Evolutionary conservation across 176 grass and related monocot genomes (phyloP), one percentile per base, ranked within the genome.

Genomic region (Bromus sterilis): DNA sequence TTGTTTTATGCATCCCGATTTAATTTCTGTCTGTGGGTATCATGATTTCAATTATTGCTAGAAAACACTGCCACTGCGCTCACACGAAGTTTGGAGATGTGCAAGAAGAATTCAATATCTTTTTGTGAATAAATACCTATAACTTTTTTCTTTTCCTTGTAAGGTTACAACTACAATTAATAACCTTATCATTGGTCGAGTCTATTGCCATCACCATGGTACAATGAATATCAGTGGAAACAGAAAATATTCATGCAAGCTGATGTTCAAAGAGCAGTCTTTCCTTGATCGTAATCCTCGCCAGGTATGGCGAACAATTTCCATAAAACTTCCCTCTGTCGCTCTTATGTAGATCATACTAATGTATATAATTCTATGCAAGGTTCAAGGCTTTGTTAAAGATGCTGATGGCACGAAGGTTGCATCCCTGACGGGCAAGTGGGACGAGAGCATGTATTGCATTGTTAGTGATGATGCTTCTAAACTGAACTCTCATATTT

Each of bases 201-300:
- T 90, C 35, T 94, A 90, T 75, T 92, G 84, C 44, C 92, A 97
- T 88, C 94, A 97, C 74, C 91, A 94, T 86, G 94, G 94, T 26
- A 86, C 35, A 69, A 90, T 97, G 94, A 97, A 84, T 77, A 94
- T 97, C 60, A 82, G 64, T 20, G 91, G 94, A 8, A 97, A 90
- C 68, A 81, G 18, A 58, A 80, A 76, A 70, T 85, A 94, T 84
- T 94, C 91, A 71, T 97, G 94, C 71, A 94, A 85, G 56, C 77
- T 97, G 79, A 94, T 75, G 10, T 94, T 97, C 82, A 97, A 92
- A 91, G 91, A 94, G 72, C 91, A 97, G 23, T 94, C 94, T 36
- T 85, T 97, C 24, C 83, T 97, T 2, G 89, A 97, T 68, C 78
- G 91, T 63, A 94, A 94, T 67, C 91, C 91, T 41, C 89, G 87